Conservation (phyloP, 805 yeast genomes). For the Candida adriatica region DNA sequence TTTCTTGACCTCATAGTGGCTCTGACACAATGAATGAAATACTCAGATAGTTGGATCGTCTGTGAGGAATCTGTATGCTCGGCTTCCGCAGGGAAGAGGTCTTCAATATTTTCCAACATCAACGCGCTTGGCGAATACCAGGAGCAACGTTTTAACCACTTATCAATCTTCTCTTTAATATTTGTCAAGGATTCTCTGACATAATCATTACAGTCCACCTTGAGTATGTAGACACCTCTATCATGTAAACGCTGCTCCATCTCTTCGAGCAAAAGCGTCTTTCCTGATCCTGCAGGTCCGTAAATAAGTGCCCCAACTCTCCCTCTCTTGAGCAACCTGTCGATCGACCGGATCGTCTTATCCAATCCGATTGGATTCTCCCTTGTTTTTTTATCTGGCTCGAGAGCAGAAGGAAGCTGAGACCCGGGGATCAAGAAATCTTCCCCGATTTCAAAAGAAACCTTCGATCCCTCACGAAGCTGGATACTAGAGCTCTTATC, state of each 20-base stretch:
- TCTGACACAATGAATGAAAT: slow-evolving; percentile 41
- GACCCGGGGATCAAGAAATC: slow-evolving; percentile 28
- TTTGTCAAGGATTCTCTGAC: slow-evolving; percentile 47
- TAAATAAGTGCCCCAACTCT: slow-evolving; percentile 53
- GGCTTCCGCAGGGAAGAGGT: slow-evolving; percentile 57
- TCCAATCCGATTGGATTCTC: slow-evolving; percentile 52
- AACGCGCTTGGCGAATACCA: slow-evolving; percentile 79
- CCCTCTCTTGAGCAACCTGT: slow-evolving; percentile 35
- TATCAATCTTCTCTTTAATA: slow-evolving; percentile 36
- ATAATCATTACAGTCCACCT: slow-evolving; percentile 46
- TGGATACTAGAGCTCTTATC: slow-evolving; percentile 33
- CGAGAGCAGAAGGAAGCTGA: slow-evolving; percentile 10
- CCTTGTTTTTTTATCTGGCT: background rate
- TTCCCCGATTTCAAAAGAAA: slow-evolving; percentile 42
- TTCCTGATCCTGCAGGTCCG: slow-evolving; percentile 83
- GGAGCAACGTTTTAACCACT: slow-evolving; percentile 43
- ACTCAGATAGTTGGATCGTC: slow-evolving; percentile 61
- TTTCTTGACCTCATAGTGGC: slow-evolving; percentile 32
- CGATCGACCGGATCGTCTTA: slow-evolving; percentile 31
- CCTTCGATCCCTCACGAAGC: slow-evolving; percentile 28
- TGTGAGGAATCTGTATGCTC: slow-evolving; percentile 50
- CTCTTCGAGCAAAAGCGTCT: slow-evolving; percentile 46
- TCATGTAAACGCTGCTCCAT: slow-evolving; percentile 31
- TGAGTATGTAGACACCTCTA: slow-evolving; percentile 38
- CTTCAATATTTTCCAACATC: slow-evolving; percentile 73